A percentile compares a stretch with the other conserved stretches of the same genome.
Conservation (phyloP, 192 early-diverging fungal species). For the Coemansia sp. region DNA sequence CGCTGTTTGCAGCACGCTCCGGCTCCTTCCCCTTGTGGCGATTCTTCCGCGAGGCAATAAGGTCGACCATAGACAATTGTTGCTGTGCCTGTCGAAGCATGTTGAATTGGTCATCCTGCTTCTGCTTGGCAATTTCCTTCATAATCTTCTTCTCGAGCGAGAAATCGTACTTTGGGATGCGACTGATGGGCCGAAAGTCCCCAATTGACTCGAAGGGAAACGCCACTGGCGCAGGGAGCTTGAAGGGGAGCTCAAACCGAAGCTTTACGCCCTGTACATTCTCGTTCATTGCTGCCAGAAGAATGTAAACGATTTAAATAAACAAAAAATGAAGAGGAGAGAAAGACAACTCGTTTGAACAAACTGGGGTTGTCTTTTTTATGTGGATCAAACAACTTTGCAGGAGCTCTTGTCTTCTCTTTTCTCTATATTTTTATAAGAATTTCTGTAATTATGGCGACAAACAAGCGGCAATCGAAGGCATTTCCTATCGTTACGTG, state of each 20-base stretch:
- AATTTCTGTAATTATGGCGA: neutral
- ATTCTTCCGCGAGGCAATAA: constrained; percentile 50
- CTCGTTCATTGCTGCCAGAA: constrained; percentile 28
- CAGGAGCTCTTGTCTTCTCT: neutral
- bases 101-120: constrained; percentile 45
- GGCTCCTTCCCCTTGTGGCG: constrained; percentile 50
- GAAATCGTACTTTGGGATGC: constrained; percentile 56
- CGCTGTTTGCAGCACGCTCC: constrained; percentile 9
- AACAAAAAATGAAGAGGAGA: neutral
- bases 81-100: constrained; percentile 47
- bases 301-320: neutral
- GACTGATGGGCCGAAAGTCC: constrained; percentile 40
- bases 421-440: neutral
- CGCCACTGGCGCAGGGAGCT: constrained; percentile 46
- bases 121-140: constrained; percentile 51
- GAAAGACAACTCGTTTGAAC: neutral
- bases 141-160: constrained; percentile 52
- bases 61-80: constrained; percentile 52
- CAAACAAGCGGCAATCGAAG: neutral
- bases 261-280: constrained; percentile 49
- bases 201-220: constrained; percentile 55
- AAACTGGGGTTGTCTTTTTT: neutral
- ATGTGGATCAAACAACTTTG: neutral
- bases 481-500: constrained; percentile 32
- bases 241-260: constrained; percentile 46